Evolutionary conservation across 176 grass and related monocot species (phyloP), one percentile per base, ranked within the genome.

Genomic region (Aegilops sharonensis): DNA sequence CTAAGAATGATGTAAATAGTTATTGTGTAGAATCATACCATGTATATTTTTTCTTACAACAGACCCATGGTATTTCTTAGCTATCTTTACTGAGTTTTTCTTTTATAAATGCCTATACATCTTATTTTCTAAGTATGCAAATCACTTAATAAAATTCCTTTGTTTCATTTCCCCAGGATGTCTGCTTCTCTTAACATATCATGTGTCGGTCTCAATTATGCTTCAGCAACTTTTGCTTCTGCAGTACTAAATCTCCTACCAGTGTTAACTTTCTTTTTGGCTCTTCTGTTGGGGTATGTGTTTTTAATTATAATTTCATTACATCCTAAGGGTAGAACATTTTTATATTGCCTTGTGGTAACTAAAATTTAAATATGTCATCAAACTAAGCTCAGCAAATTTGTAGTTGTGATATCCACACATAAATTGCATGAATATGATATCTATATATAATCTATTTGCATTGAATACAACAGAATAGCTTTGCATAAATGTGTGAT

Each of bases 231-330:
- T 65, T 64, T 72, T 47, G 62, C 88, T 78, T 84, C 85, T 78
- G 91, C 88, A 47, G 67, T 89, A 56, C 31, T 24, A 47, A 92
- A 89, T 82, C 32, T 70, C 61, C 35, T 85, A 8, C 91, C 85
- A 42, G 88, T 92, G 56, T 50, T 85, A 64, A 81, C 91, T n/a
- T 92, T 92, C 81, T 65, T 85, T 80, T 42, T 87, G 31, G 91
- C 88, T 29, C 56, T 89, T 68, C 18, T 92, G 6, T 59, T 87
- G 14, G 8, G 91, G 81, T 84, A 80, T 59, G 45, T 11, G 43
- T 24, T 78, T 48, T 21, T 11, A 10, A 52, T 72, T 2, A 50
- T 52, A 79, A 24, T 72, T 84, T 45, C 7, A 36, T 48, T 5
- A 30, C 21, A 71, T 78, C 50, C 17, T 62, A 45, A 45, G 17